These are phyloP conservation scores for Pilaira anomala DNA, from an alignment of 192 early-diverging fungal genomes.

Conservation along the genomic window DNA sequence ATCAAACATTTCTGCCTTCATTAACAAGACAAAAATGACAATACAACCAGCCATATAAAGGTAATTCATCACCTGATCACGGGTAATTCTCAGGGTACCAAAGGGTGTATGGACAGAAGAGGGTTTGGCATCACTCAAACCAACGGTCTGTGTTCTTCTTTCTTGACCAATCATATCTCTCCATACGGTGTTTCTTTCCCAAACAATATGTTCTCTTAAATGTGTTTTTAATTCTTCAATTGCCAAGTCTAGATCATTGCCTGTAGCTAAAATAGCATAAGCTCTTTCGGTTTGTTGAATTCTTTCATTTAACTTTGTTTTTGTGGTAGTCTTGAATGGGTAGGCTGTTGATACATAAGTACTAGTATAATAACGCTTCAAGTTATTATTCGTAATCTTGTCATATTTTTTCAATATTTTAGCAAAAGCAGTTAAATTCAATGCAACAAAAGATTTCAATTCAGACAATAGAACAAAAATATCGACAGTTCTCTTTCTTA, in stretches of 20 bases:
- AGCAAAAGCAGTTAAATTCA: conserved; percentile 89
- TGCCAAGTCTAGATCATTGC: conserved; percentile 61
- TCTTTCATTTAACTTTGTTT: conserved; percentile 55
- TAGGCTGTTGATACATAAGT: conserved; percentile 61
- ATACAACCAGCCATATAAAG: conserved; percentile 50
- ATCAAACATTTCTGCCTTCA: conserved; percentile 63
- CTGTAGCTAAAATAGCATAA: conserved; percentile 65
- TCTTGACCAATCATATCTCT: conserved; percentile 93
- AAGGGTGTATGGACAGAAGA: conserved; percentile 44
- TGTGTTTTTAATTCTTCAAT: conserved; percentile 71
- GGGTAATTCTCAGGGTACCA: conserved; percentile 44
- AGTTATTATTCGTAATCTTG: conserved; percentile 77
- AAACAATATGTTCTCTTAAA: conserved; percentile 87
- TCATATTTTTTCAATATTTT: conserved; percentile 98
- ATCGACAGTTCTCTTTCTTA: conserved; percentile 54
- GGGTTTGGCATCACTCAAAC: conserved; percentile 41
- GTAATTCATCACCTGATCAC: conserved; percentile 40
- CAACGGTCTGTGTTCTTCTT: conserved; percentile 71
- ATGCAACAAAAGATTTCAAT: conserved; percentile 80
- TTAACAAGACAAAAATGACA: conserved; percentile 54
- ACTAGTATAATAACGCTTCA: conserved; percentile 71
- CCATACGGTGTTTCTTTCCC: conserved; percentile 98
- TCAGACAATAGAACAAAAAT: conserved; percentile 83
- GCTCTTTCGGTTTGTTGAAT: conserved; percentile 58
- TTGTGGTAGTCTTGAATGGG: conserved; percentile 67